Conservation (phyloP, 345 rosid genomes). For the Populus alba region DNA sequence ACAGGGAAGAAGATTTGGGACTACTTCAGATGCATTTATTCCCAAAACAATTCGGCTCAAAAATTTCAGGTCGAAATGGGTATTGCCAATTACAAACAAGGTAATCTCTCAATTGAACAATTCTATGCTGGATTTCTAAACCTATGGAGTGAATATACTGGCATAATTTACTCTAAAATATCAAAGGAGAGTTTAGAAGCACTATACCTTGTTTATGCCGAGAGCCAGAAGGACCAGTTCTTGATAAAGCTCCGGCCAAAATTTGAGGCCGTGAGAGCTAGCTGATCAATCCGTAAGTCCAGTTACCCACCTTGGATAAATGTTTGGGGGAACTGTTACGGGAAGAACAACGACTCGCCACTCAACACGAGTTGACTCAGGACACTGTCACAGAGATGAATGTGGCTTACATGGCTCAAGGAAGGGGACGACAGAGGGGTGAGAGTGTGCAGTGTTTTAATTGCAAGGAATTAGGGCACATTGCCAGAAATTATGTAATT, state of each 20-base stretch:
- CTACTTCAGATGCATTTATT: too few relatives aligned
- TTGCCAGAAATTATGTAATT: too few relatives aligned
- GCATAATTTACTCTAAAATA: neutral
- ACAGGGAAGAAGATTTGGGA: neutral
- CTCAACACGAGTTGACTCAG: neutral
- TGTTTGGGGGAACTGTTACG: neutral
- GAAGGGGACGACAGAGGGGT: neutral
- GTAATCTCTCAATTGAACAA: neutral
- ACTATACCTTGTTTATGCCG: neutral
- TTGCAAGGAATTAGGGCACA: too few relatives aligned
- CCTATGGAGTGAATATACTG: neutral
- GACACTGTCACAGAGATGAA: neutral
- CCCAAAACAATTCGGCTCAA: too few relatives aligned
- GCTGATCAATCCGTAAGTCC: neutral
- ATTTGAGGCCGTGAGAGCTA: neutral
- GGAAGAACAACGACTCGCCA: neutral
- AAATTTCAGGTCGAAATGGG: too few relatives aligned
- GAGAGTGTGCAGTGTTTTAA: too few relatives aligned
- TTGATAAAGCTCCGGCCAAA: neutral
- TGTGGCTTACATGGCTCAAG: neutral
- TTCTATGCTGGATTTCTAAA: neutral
- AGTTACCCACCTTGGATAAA: neutral
- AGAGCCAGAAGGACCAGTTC: neutral
- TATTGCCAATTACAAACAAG: neutral
- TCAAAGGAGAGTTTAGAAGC: neutral